Base-by-base conservation (phyloP, 768 basidiomycete species). In the Psilocybe cubensis region DNA sequence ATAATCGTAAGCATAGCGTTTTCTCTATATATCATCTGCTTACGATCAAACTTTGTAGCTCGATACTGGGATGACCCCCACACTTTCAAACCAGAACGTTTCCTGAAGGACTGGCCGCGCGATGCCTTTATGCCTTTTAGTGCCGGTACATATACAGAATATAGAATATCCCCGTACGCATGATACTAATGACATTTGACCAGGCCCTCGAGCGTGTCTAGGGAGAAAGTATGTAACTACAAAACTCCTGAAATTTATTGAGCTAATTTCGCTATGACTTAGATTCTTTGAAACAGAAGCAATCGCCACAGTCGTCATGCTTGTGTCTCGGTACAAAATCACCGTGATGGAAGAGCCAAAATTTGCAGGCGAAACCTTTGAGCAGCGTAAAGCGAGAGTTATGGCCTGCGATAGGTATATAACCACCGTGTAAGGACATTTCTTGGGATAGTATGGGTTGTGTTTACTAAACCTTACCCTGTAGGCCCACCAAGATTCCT, bases 91-190 rank as follows among this genome's bases (percentile, higher is more conserved):
- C 72, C 72, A 17, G 73, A 74, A 25, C 74, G 83, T 3, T 84
- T 84, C 71, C 66, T 83, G 12, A 74, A 72, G 33, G 78, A 83
- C 45, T 85, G 80, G 77, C 75, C 79, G 20, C 72, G 66, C 25
- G 83, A 84, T 61, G 84, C 83, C 0, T 84, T 83, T 63, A 35
- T 82, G 24, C 81, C 83, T 6, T 84, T 84, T 64, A 81, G 78
- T 55, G 72, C 66, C 43, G 81, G 81, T 72, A 44, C 45, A 56
- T 25, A 20, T 8, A 21, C n/a, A 38, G 6, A 29, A 10, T 29
- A 23, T 23, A 10, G 25, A 6, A 14, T 6, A 17, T n/a, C 11
- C 43, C 9, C n/a, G 14, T 4, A 12, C n/a, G 11, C 12, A 6
- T 24, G 41, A 28, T 42, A 17, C 7, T 38, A n/a, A 4, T 31